Evolutionary conservation across 2,329 filamentous ascomycete genomes (phyloP).

Genomic region (Periconia macrospinosa): DNA sequence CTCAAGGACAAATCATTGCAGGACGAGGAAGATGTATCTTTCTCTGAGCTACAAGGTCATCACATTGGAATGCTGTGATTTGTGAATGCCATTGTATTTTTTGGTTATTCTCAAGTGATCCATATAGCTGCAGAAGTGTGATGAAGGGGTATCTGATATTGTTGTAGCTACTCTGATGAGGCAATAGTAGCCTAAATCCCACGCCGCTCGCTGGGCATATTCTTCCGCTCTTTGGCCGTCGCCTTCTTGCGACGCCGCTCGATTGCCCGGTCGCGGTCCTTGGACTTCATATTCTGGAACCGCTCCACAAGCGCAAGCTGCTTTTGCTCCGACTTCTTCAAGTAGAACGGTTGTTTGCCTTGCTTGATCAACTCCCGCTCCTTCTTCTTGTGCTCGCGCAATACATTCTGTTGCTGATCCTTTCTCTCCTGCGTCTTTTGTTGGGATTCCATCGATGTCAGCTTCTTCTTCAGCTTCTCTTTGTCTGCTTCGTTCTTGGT

Average conservation of each 20-base stretch:
- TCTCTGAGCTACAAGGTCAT: too few species aligned
- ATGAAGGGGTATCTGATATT: constrained; percentile 3
- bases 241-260: constrained; percentile 90
- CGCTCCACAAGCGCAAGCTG: constrained; percentile 77
- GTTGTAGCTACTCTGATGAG: not conserved
- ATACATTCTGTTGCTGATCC: constrained; percentile 69
- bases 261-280: constrained; percentile 80
- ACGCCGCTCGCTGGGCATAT: constrained; percentile 50
- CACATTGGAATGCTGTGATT: not conserved
- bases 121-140: not conserved
- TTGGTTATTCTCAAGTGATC: not conserved
- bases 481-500: constrained; percentile 67
- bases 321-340: constrained; percentile 91
- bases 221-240: constrained; percentile 77
- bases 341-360: constrained; percentile 90
- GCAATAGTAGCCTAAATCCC: constrained; percentile 10
- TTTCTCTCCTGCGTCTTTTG: constrained; percentile 71
- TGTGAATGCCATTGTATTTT: not conserved
- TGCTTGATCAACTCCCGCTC: constrained; percentile 85
- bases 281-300: constrained; percentile 81
- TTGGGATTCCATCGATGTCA: constrained; percentile 78
- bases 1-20: too few species aligned
- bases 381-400: constrained; percentile 74
- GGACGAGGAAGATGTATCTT: too few species aligned
- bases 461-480: constrained; percentile 70